phyloP scores from a whole-genome alignment of 2,329 filamentous ascomycete genomes.

The Curvularia spicifera region DNA sequence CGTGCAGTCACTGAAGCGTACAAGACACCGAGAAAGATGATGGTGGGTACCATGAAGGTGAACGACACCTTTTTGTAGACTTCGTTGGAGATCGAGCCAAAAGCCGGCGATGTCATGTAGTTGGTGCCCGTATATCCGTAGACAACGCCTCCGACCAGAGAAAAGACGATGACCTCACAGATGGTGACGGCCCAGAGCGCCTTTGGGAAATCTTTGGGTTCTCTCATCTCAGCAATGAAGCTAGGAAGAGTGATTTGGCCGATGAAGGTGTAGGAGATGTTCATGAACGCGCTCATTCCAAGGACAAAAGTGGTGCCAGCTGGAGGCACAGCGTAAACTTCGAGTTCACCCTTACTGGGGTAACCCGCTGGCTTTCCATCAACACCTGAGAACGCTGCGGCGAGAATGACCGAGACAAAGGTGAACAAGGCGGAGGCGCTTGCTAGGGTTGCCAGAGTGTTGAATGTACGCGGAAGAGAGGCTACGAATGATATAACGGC shows the following conservation, averaged over 20 bases:
- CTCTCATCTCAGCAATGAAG: constrained; percentile 94
- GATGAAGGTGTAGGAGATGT: constrained; percentile 96
- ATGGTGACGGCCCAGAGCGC: constrained; percentile 90
- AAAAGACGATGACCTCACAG: constrained; percentile 85
- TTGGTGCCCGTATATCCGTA: constrained; percentile 90
- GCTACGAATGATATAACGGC: constrained; percentile 76
- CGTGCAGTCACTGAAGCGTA: constrained; percentile 90
- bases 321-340: constrained; percentile 71
- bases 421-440: constrained; percentile 85
- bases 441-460: constrained; percentile 77
- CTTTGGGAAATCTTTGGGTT: constrained; percentile 84
- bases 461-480: constrained; percentile 86
- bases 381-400: constrained; percentile 80
- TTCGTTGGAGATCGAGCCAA: constrained; percentile 77
- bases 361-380: constrained; percentile 76
- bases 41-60: constrained; percentile 93
- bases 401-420: constrained; percentile 84
- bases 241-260: constrained; percentile 92
- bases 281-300: constrained; percentile 87
- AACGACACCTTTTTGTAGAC: constrained; percentile 87
- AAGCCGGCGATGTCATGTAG: constrained; percentile 86
- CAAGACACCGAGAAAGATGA: constrained; percentile 89
- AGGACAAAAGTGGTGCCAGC: constrained; percentile 78
- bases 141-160: constrained; percentile 77
- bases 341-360: constrained; percentile 62